Percentiles rank a stretch among this genome's conserved stretches.
Conservation (phyloP, 2,329 filamentous ascomycete genomes). For the Gnomoniopsis smithogilvyi region DNA sequence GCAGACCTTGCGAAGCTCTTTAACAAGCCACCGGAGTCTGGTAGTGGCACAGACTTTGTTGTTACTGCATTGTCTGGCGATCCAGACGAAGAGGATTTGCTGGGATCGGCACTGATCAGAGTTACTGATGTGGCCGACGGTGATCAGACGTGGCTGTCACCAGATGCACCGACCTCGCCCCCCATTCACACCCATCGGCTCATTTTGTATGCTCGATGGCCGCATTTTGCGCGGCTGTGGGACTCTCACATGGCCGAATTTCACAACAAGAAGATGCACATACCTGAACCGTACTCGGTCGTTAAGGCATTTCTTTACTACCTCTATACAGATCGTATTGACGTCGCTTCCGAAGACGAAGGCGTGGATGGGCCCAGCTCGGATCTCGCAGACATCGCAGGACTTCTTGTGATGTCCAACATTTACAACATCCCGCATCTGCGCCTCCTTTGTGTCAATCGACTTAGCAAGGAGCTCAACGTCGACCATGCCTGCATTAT, state of each 20-base stretch:
- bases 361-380: slow-evolving; percentile 65
- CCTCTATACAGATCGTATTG: slow-evolving; percentile 92
- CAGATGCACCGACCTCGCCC: slow-evolving; percentile 64
- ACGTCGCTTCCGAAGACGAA: slow-evolving; percentile 45
- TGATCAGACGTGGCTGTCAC: slow-evolving; percentile 55
- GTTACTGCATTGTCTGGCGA: slow-evolving; percentile 86
- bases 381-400: slow-evolving; percentile 81
- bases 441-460: slow-evolving; percentile 84
- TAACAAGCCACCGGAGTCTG: slow-evolving; percentile 77
- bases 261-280: slow-evolving; percentile 95
- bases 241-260: slow-evolving; percentile 95
- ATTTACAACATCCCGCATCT: slow-evolving; percentile 96
- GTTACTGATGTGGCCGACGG: slow-evolving; percentile 37
- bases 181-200: slow-evolving; percentile 95
- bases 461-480: slow-evolving; percentile 85
- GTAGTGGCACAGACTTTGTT: slow-evolving; percentile 85
- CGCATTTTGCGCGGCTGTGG: slow-evolving; percentile 91
- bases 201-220: slow-evolving; percentile 92
- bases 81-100: slow-evolving; percentile 64
- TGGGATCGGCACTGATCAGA: slow-evolving; percentile 48
- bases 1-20: slow-evolving; percentile 84
- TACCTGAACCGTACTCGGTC: slow-evolving; percentile 91
- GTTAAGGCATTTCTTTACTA: slow-evolving; percentile 96
- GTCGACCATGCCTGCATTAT: slow-evolving; percentile 93
- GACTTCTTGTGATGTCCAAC: slow-evolving; percentile 94